Conservation (phyloP, 768 basidiomycete genomes). For the Boletus tylopilopsis region DNA sequence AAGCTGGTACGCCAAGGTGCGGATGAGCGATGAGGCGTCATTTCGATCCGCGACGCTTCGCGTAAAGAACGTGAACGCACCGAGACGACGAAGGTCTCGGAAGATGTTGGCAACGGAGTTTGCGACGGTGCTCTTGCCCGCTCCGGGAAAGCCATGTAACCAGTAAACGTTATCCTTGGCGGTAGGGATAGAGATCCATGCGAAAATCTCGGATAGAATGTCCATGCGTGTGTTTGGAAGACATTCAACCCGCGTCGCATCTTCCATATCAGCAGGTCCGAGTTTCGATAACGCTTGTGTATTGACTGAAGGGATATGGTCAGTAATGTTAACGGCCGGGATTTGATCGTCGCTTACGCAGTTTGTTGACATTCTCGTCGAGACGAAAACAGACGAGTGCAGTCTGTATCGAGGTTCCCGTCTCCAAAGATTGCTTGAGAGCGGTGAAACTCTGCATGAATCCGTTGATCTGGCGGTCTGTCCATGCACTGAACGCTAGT, state of each 20-base stretch:
- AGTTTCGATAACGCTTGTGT: constrained; percentile 24
- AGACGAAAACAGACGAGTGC: constrained; percentile 28
- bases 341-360: constrained; percentile 18
- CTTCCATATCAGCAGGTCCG: constrained; percentile 29
- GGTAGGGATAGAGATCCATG: constrained; percentile 24
- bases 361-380: constrained; percentile 23
- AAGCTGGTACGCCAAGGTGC: constrained; percentile 35
- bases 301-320: constrained; percentile 9
- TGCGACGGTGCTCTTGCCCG: constrained; percentile 36
- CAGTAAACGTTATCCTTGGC: constrained; percentile 26
- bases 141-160: constrained; percentile 34
- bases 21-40: constrained; percentile 29
- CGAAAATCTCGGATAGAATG: constrained; percentile 23
- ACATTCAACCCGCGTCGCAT: constrained; percentile 22
- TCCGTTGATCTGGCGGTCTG: constrained; percentile 15
- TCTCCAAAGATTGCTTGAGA: constrained; percentile 26
- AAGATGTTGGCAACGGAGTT: constrained; percentile 35
- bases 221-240: constrained; percentile 32
- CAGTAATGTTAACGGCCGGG: neutral
- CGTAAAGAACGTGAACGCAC: constrained; percentile 35
- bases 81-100: constrained; percentile 31
- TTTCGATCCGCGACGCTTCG: constrained; percentile 28
- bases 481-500: constrained; percentile 16
- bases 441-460: constrained; percentile 22
- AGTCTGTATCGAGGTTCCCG: constrained; percentile 22